Evolutionary conservation across 495 filamentous ascomycete species (phyloP).

Genomic region (Talaromyces wortmannii): DNA sequence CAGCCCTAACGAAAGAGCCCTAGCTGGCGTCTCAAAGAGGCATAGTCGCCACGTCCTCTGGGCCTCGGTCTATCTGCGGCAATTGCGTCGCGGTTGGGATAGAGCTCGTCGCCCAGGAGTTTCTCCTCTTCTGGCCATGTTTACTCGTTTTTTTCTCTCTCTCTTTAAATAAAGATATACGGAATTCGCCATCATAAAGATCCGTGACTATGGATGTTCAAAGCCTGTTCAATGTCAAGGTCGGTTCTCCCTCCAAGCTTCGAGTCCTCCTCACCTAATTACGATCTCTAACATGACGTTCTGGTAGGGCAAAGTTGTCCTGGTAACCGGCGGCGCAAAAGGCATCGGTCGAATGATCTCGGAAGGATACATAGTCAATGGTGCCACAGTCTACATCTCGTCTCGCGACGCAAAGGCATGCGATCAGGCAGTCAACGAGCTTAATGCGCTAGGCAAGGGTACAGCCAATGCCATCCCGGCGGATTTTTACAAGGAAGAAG

Average conservation of each 20-base stretch:
- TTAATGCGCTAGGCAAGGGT: constrained; percentile 57
- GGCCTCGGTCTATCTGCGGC: constrained; percentile 14
- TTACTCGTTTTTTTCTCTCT: background rate
- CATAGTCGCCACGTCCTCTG: constrained; percentile 8
- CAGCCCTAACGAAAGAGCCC: constrained; percentile 24
- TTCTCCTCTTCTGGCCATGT: background rate
- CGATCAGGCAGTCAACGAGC: constrained; percentile 48
- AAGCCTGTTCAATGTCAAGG: constrained; percentile 53
- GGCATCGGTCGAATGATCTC: constrained; percentile 78
- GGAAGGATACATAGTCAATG: constrained; percentile 70
- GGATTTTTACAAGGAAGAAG: constrained; percentile 71
- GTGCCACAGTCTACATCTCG: constrained; percentile 78
- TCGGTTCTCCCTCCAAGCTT: background rate
- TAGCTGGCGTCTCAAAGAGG: constrained; percentile 16
- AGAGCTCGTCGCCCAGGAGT: background rate
- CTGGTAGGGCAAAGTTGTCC: constrained; percentile 64
- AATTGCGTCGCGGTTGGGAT: background rate
- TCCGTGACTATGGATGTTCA: constrained; percentile 41
- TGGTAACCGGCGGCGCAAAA: constrained; percentile 66
- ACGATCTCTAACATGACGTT: constrained; percentile 41
- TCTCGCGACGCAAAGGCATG: constrained; percentile 61
- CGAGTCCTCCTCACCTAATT: background rate
- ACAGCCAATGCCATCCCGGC: constrained; percentile 58
- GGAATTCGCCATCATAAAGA: background rate
- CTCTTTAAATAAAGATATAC: background rate